A percentile compares a stretch with the other conserved stretches of the same genome.
phyloP scores from a whole-genome alignment of 108 stramenopile genomes.

The Skeletonema costatum region DNA sequence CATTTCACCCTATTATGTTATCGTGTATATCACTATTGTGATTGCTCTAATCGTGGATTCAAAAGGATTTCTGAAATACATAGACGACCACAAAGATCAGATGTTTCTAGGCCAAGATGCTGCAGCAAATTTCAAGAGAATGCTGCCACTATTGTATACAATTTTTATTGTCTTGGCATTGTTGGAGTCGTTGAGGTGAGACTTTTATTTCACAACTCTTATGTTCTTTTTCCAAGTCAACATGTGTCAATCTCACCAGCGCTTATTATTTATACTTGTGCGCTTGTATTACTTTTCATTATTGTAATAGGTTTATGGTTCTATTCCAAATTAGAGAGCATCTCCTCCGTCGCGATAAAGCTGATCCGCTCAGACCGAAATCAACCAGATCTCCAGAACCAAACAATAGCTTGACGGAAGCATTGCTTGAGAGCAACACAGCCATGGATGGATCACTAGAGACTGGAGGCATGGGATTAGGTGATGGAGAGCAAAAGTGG shows the following conservation, averaged over 20 bases:
- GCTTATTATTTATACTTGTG: too few species aligned
- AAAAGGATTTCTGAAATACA: slow-evolving; percentile 22
- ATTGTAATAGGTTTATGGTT: slow-evolving; percentile 3
- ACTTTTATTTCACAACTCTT: background rate
- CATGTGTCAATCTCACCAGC: too few species aligned
- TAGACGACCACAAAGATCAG: slow-evolving; percentile 35
- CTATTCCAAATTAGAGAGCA: slow-evolving; percentile 10
- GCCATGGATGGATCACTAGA: background rate
- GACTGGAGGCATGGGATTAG: background rate
- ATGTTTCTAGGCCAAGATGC: slow-evolving; percentile 33
- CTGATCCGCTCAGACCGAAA: background rate
- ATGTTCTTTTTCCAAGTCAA: too few species aligned
- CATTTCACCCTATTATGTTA: slow-evolving; percentile 12
- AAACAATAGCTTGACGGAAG: slow-evolving; percentile 3
- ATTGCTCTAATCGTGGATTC: slow-evolving; percentile 25
- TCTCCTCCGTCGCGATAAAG: background rate
- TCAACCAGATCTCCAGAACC: background rate
- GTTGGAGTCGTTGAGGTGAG: slow-evolving; percentile 29
- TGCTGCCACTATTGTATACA: slow-evolving; percentile 24
- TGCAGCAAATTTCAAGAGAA: slow-evolving; percentile 19
- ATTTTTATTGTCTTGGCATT: slow-evolving; percentile 1
- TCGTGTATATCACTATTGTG: slow-evolving; percentile 34
- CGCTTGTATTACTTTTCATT: background rate
- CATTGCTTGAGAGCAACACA: slow-evolving; percentile 2
- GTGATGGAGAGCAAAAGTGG: slow-evolving; percentile 5